A percentile compares a stretch with the other conserved stretches of the same genome.
Conservation (phyloP, 192 early-diverging fungal species). For the Linnemannia elongata region DNA sequence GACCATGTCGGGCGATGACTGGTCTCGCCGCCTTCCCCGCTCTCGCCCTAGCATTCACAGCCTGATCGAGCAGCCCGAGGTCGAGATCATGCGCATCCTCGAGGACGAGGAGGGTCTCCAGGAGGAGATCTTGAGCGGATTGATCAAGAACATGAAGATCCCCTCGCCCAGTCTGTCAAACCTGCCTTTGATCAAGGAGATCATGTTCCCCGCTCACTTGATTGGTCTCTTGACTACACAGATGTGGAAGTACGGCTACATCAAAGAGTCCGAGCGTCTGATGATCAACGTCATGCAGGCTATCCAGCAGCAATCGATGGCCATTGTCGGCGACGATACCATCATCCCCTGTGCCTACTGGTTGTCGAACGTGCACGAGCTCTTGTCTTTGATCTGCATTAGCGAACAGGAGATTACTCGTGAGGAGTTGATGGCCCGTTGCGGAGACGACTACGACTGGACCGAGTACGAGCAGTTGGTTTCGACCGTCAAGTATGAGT, state of each 20-base stretch:
- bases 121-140: conserved; percentile 90
- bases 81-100: conserved; percentile 72
- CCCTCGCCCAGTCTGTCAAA: conserved; percentile 87
- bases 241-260: conserved; percentile 89
- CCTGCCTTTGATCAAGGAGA: conserved; percentile 84
- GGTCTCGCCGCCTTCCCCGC: conserved; percentile 50
- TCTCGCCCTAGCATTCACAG: conserved; percentile 54
- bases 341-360: conserved; percentile 91
- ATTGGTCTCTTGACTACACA: conserved; percentile 90
- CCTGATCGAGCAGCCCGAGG: conserved; percentile 49
- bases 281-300: conserved; percentile 91
- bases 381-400: conserved; percentile 85
- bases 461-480: conserved; percentile 84
- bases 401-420: conserved; percentile 54
- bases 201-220: conserved; percentile 96
- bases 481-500: conserved; percentile 88
- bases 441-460: conserved; percentile 77
- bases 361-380: conserved; percentile 97
- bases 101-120: conserved; percentile 73
- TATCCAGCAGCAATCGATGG: conserved; percentile 80
- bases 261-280: conserved; percentile 85
- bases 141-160: conserved; percentile 92
- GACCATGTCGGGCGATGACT: conserved; percentile 55
- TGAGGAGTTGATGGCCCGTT: conserved; percentile 65
- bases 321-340: conserved; percentile 80